Evolutionary conservation across 768 basidiomycete species (phyloP), one percentile per base, ranked within the genome.

Genomic region (Fomitopsis pulvina): DNA sequence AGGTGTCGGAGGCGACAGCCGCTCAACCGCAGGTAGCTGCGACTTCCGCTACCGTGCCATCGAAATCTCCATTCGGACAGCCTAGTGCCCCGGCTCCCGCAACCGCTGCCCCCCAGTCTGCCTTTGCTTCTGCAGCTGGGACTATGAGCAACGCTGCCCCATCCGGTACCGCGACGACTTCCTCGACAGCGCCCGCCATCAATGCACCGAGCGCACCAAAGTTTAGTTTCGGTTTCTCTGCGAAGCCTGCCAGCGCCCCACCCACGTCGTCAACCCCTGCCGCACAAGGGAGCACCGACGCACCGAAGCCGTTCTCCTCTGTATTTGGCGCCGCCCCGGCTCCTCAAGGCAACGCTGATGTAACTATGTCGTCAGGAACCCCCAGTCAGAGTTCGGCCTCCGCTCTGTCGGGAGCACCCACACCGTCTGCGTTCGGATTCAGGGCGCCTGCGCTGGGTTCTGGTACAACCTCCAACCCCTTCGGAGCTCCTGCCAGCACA

Each of bases 221-320:
- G 51, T 76, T 74, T 54, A 68, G 53, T 54, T 70, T 76, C 53
- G 69, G 67, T n/a, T 51, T 66, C 41, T 18, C 48, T 40, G 24
- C 61, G 26, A 60, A 47, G 29, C 41, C 30, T 21, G 10, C 46
- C n/a, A 6, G n/a, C 14, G 25, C 18, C 22, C 25, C 27, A 29
- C 52, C 62, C 45, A 28, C 50, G 24, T 22, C 5, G 18, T 21
- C 41, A 24, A 16, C 26, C 16, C 41, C 41, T 5, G 26, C 18
- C 12, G 14, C 34, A 5, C 34, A 37, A 16, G 5, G 5, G 14
- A 37, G 34, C 14, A 20, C 11, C 11, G 25, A 26, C 21, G 43
- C 43, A 14, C 3, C 43, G 21, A 34, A 32, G 18, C 29, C 30
- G 5, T 22, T 26, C 6, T n/a, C n/a, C n/a, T n/a, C n/a, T n/a